A percentile compares a stretch with the other conserved stretches of the same genome.
phyloP scores from a whole-genome alignment of 2,329 filamentous ascomycete species.

The Xylaria sp. region DNA sequence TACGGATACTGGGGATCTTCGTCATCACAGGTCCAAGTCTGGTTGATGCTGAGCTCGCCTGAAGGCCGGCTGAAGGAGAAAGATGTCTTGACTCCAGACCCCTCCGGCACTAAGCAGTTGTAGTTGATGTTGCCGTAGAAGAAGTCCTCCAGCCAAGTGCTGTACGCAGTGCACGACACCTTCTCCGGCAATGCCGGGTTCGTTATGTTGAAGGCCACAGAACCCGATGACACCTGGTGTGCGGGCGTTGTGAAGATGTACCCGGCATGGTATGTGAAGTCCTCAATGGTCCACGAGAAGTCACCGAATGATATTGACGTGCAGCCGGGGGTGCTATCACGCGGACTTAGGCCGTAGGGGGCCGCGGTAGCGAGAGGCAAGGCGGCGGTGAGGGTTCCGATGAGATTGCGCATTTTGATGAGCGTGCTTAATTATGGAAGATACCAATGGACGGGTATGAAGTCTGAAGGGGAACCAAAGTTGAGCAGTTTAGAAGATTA shows the following conservation, averaged over 20 bases:
- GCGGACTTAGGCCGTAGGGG: constrained; percentile 37
- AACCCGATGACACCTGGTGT: constrained; percentile 61
- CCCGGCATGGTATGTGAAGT: constrained; percentile 61
- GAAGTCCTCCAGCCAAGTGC: constrained; percentile 58
- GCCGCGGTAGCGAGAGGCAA: constrained; percentile 45
- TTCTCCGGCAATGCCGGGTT: constrained; percentile 56
- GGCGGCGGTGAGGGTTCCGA: constrained; percentile 43
- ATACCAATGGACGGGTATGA: neutral
- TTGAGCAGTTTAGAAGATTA: neutral
- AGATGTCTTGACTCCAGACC: constrained; percentile 48
- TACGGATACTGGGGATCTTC: constrained; percentile 53
- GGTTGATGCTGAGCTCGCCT: constrained; percentile 55
- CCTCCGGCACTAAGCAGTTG: constrained; percentile 53
- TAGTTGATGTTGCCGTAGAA: constrained; percentile 61
- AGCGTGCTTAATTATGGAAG: neutral
- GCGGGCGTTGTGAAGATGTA: constrained; percentile 62
- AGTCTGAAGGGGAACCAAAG: neutral
- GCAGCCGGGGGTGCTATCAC: constrained; percentile 48
- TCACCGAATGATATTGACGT: constrained; percentile 46
- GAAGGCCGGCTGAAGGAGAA: constrained; percentile 57
- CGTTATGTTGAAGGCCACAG: constrained; percentile 60
- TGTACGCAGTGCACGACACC: constrained; percentile 54
- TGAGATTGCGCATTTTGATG: constrained; percentile 43
- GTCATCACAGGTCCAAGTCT: constrained; percentile 60
- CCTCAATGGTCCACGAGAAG: constrained; percentile 55